Percentiles rank a stretch among this genome's conserved stretches.
phyloP scores from a whole-genome alignment of 208 protist genomes.

The Leishmania aethiopica region DNA sequence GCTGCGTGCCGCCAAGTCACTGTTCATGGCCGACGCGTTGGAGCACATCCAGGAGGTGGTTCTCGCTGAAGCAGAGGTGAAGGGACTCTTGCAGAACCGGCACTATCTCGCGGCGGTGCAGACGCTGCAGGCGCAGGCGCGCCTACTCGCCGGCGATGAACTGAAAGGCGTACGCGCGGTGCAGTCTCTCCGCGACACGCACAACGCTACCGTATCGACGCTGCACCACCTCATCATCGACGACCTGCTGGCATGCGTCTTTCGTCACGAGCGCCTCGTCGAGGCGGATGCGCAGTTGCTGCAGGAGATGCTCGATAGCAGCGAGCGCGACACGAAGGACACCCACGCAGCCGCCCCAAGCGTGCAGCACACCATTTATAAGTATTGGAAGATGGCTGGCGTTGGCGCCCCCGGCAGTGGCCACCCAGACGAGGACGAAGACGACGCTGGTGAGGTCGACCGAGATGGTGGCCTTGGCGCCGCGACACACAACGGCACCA shows the following conservation, averaged over 20 bases:
- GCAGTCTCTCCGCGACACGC: slow-evolving; percentile 57
- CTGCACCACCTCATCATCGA: slow-evolving; percentile 72
- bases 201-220: slow-evolving; percentile 48
- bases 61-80: slow-evolving; percentile 56
- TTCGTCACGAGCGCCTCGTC: slow-evolving; percentile 64
- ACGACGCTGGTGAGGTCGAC: not conserved
- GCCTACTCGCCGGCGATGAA: slow-evolving; percentile 40
- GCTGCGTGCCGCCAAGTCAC: slow-evolving; percentile 67
- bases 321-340: slow-evolving; percentile 28
- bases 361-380: slow-evolving; percentile 40
- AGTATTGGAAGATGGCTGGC: slow-evolving; percentile 39
- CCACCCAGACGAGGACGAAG: slow-evolving; percentile 7
- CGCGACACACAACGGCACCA: not conserved
- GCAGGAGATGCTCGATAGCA: slow-evolving; percentile 54
- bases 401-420: not conserved
- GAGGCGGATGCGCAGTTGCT: slow-evolving; percentile 68
- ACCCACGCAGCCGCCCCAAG: slow-evolving; percentile 29
- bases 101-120: slow-evolving; percentile 77
- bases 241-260: slow-evolving; percentile 77
- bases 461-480: not conserved
- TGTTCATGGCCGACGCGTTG: slow-evolving; percentile 72
- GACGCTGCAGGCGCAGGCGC: slow-evolving; percentile 47
- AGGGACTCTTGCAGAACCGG: slow-evolving; percentile 37
- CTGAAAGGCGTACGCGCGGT: slow-evolving; percentile 59
- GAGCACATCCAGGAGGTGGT: slow-evolving; percentile 59